These are phyloP conservation scores for Eutrema heterophyllum DNA, from an alignment of 345 rosid genomes.

Conservation along the genomic window DNA sequence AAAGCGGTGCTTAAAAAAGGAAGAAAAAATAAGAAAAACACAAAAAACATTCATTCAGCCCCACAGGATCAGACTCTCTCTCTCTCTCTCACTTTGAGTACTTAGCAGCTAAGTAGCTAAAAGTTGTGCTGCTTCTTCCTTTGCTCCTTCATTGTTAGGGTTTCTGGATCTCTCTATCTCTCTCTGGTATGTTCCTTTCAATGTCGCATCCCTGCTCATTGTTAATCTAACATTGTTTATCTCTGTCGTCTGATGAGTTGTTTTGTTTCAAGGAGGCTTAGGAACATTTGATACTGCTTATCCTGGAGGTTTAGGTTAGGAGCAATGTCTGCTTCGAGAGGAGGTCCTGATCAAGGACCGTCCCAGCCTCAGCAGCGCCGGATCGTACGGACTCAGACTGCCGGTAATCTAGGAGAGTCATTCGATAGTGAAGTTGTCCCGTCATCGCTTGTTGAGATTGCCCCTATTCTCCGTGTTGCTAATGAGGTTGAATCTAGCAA, in stretches of 20 bases:
- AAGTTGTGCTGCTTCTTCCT: constrained; percentile 25
- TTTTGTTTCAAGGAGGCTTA: not conserved
- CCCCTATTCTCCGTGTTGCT: constrained; percentile 99
- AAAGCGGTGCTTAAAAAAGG: constrained; percentile 1
- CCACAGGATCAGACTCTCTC: not conserved
- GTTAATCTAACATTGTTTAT: not conserved
- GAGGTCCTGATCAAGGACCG: constrained; percentile 45
- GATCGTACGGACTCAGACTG: constrained; percentile 81
- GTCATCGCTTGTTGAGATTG: constrained; percentile 87
- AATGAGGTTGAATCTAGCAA: constrained; percentile 92
- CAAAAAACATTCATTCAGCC: constrained; percentile 16
- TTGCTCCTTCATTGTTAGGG: constrained; percentile 28
- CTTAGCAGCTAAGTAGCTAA: constrained; percentile 47
- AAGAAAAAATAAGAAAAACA: not conserved
- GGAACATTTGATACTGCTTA: not conserved
- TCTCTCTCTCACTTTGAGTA: constrained; percentile 28
- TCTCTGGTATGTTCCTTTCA: constrained; percentile 8
- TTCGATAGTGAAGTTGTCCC: constrained; percentile 99
- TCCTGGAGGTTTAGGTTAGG: constrained; percentile 18
- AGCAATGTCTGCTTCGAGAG: constrained; percentile 52
- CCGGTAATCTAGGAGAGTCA: constrained; percentile 86
- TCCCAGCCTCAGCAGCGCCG: constrained; percentile 51
- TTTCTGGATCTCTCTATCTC: constrained; percentile 20
- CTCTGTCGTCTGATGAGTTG: not conserved
- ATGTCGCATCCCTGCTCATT: constrained; percentile 4